Evolutionary conservation across 768 basidiomycete species (phyloP).

Genomic region (Termitomyces bulborhizus): DNA sequence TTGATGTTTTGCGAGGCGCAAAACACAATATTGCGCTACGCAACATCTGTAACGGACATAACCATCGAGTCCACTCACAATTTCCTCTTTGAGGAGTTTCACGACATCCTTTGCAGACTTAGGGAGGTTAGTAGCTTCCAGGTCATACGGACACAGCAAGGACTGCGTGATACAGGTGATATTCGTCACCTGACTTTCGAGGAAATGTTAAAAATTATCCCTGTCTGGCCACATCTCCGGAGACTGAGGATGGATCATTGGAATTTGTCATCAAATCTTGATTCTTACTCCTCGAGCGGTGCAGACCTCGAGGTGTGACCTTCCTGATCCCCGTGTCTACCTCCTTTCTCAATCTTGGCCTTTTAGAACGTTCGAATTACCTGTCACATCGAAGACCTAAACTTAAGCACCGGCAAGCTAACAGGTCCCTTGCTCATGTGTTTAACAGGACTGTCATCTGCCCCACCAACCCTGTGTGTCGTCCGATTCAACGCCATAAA

Average conservation of each 20-base stretch:
- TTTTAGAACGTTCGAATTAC: neutral
- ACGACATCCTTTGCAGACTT: slow-evolving; percentile 3
- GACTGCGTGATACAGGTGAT: neutral
- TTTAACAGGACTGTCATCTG: neutral
- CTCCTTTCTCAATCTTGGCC: neutral
- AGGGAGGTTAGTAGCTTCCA: neutral
- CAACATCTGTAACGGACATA: too few relatives aligned
- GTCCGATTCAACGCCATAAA: neutral
- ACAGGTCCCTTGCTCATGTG: neutral
- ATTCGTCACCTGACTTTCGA: slow-evolving; percentile 1
- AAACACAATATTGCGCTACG: too few relatives aligned
- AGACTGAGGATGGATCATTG: neutral
- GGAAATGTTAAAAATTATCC: slow-evolving; percentile 2
- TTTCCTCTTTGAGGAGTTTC: neutral
- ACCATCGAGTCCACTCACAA: too few relatives aligned
- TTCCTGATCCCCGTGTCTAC: neutral
- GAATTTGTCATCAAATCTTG: neutral
- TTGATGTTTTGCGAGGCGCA: too few relatives aligned
- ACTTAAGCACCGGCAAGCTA: neutral
- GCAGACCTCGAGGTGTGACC: neutral
- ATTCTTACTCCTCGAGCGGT: neutral
- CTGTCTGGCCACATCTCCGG: slow-evolving; percentile 4
- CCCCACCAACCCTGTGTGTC: neutral
- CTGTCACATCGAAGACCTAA: neutral
- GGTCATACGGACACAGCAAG: neutral